A percentile compares a stretch with the other conserved stretches of the same genome.
Conservation (phyloP, 257 asterid genomes). For the Nicotiana otophora region DNA sequence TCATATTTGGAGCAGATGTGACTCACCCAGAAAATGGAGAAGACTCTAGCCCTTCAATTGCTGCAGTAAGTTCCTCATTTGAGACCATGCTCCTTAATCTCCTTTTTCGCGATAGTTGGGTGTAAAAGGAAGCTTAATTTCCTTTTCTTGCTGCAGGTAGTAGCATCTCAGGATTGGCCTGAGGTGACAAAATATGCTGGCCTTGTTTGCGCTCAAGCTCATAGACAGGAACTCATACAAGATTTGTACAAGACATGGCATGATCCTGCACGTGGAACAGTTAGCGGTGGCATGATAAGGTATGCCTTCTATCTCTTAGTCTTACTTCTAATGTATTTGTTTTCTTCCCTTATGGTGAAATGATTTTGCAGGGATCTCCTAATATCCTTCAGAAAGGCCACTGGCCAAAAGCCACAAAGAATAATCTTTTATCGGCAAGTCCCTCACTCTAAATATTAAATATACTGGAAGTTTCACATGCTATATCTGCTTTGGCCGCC, state of each 20-base stretch:
- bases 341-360: not conserved
- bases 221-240: conserved; percentile 91
- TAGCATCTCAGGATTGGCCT: conserved; percentile 99
- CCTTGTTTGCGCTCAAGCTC: conserved; percentile 97
- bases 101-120: not conserved
- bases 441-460: not conserved
- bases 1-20: conserved; percentile 97
- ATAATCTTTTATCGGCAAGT: conserved; percentile 82
- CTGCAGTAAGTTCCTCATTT: conserved; percentile 58
- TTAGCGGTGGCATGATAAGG: conserved; percentile 99
- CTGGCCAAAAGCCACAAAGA: conserved; percentile 98
- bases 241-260: conserved; percentile 97
- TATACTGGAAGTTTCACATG: not conserved
- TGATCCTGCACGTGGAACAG: conserved; percentile 88
- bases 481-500: not conserved
- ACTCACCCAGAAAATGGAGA: conserved; percentile 99
- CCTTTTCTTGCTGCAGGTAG: conserved; percentile 52
- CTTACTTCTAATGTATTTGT: not conserved
- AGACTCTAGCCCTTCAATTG: conserved; percentile 96
- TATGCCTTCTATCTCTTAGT: conserved; percentile 7
- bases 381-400: conserved; percentile 94
- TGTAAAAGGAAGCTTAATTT: conserved; percentile 4
- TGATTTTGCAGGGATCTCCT: conserved; percentile 74
- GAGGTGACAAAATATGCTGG: conserved; percentile 99
- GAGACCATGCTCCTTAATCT: not conserved